A percentile compares a stretch with the other conserved stretches of the same genome.
These are phyloP conservation scores for Mycosphaerella arachidis DNA, from an alignment of 2,329 filamentous ascomycete species.

Conservation along the genomic window DNA sequence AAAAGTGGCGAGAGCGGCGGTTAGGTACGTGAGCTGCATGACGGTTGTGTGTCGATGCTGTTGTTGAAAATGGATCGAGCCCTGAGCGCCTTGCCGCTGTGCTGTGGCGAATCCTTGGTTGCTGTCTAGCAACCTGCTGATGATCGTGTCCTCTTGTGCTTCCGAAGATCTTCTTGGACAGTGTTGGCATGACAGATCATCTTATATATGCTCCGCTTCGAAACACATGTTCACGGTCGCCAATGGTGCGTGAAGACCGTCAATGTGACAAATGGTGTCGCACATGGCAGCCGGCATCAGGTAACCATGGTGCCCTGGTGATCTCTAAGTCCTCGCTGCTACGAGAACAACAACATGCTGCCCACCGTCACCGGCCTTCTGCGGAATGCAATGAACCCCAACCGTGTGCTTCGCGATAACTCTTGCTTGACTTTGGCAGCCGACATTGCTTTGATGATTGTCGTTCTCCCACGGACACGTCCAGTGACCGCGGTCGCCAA, in stretches of 20 bases:
- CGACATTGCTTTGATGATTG: no score
- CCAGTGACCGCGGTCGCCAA: no score
- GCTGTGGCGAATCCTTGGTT: neutral
- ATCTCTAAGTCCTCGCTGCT: no score
- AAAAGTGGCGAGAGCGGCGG: neutral
- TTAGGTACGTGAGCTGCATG: neutral
- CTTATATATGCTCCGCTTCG: neutral
- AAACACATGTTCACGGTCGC: neutral
- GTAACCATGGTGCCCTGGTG: neutral
- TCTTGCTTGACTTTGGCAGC: no score
- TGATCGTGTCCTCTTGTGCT: neutral
- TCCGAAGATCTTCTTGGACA: neutral
- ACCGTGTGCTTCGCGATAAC: no score
- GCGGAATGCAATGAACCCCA: no score
- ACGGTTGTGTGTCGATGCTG: neutral
- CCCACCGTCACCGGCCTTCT: no score
- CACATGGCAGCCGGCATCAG: neutral
- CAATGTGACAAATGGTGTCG: neutral
- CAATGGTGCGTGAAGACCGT: no score
- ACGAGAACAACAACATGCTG: no score
- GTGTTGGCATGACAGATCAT: neutral
- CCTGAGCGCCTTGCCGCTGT: no score
- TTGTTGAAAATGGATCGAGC: neutral
- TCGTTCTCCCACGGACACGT: no score
- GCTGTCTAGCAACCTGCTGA: neutral